phyloP scores from a whole-genome alignment of 1,284 basidiomycete species.

The Ganoderma resinaceum region DNA sequence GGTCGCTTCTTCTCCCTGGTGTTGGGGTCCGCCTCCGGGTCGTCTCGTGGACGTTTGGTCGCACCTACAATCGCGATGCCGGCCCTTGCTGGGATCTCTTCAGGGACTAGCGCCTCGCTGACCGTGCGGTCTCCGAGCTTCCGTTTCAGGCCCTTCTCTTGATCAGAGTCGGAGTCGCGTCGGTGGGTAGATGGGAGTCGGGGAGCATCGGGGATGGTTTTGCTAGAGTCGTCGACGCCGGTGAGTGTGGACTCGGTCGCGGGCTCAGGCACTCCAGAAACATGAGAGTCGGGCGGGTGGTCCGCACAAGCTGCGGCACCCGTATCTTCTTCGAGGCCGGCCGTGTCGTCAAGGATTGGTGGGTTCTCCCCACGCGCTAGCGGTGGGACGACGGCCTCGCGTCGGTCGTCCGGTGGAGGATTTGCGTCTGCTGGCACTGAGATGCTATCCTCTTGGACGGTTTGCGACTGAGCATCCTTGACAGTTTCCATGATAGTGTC shows the following conservation, averaged over 20 bases:
- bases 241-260: slow-evolving; percentile 1
- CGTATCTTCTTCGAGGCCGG: slow-evolving; percentile 35
- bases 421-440: background rate
- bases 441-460: background rate
- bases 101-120: slow-evolving; percentile 43
- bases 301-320: slow-evolving; percentile 38
- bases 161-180: slow-evolving; percentile 47
- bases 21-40: slow-evolving; percentile 61
- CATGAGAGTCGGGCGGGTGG: slow-evolving; percentile 32
- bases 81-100: slow-evolving; percentile 26
- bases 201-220: slow-evolving; percentile 4
- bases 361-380: slow-evolving; percentile 32
- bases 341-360: slow-evolving; percentile 29
- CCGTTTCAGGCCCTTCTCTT: slow-evolving; percentile 67
- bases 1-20: slow-evolving; percentile 68
- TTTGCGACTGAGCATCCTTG: background rate
- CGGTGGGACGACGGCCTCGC: slow-evolving; percentile 13
- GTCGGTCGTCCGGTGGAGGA: background rate
- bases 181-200: slow-evolving; percentile 25
- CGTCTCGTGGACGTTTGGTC: slow-evolving; percentile 47
- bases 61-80: slow-evolving; percentile 33
- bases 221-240: background rate
- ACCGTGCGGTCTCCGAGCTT: slow-evolving; percentile 58
- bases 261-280: slow-evolving; percentile 24
- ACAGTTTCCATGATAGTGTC: slow-evolving; percentile 5